Evolutionary conservation across 441 rosid genomes (phyloP).

Genomic region (Daphne laureola): DNA sequence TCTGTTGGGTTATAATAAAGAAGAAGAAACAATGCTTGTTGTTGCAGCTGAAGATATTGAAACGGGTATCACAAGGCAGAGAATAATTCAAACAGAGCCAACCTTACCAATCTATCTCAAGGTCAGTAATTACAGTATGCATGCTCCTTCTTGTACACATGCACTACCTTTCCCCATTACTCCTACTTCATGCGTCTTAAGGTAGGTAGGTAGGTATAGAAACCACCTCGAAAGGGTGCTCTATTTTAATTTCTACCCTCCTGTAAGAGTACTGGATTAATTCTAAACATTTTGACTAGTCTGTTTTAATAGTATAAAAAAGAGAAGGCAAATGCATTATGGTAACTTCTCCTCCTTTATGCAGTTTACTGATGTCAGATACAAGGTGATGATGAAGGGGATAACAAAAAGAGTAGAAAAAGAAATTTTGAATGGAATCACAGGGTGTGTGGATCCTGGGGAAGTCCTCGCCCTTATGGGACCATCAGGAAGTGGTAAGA

Average conservation of each 20-base stretch:
- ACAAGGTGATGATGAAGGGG: conserved; percentile 73
- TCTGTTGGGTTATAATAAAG: no score
- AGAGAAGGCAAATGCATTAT: background rate
- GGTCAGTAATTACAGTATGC: conserved; percentile 33
- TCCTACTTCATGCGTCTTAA: conserved; percentile 8
- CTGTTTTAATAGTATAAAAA: no score
- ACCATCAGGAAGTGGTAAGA: conserved; percentile 98
- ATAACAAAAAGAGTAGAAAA: conserved; percentile 48
- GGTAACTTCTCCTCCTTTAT: conserved; percentile 4
- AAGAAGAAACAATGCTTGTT: conserved; percentile 10
- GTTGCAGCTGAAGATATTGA: conserved; percentile 79
- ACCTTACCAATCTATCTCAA: conserved; percentile 82
- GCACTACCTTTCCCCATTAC: background rate
- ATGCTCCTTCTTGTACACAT: background rate
- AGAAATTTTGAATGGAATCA: conserved; percentile 71
- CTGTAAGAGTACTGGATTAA: background rate
- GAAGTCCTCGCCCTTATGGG: conserved; percentile 98
- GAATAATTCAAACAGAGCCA: conserved; percentile 73
- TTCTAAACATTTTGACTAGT: background rate
- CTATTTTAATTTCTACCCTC: background rate
- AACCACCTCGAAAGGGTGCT: conserved; percentile 1
- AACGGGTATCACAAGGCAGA: conserved; percentile 43
- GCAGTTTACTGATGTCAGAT: conserved; percentile 79
- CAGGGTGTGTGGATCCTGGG: conserved; percentile 76
- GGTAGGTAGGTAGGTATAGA: no score